Evolutionary conservation across 805 yeast species (phyloP).

Genomic region (Yamadazyma kitorensis): DNA sequence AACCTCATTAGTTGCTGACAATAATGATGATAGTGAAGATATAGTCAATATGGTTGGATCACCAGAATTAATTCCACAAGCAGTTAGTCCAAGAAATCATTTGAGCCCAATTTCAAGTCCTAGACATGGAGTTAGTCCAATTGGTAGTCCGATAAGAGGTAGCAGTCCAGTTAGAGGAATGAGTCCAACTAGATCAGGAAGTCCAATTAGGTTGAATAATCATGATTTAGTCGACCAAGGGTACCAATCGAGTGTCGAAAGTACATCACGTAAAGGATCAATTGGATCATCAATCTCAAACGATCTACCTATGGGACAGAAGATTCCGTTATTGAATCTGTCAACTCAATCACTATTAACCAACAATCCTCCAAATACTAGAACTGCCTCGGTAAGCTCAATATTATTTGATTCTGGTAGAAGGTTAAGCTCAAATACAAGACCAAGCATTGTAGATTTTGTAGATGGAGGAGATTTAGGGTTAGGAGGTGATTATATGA

Average conservation of each 20-base stretch:
- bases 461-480: constrained; percentile 25
- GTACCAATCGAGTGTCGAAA: constrained; percentile 11
- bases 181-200: constrained; percentile 1
- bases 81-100: constrained; percentile 10
- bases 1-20: too few species aligned
- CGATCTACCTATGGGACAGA: constrained; percentile 25
- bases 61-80: constrained; percentile 10
- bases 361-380: constrained; percentile 6
- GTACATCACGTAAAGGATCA: constrained; percentile 20
- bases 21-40: constrained; percentile 10
- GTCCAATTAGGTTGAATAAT: background rate
- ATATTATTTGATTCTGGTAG: constrained; percentile 20
- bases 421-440: constrained; percentile 16
- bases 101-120: constrained; percentile 10
- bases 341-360: constrained; percentile 22
- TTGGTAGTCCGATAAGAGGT: constrained; percentile 1
- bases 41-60: constrained; percentile 13
- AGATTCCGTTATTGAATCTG: constrained; percentile 26
- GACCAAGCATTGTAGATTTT: constrained; percentile 20
- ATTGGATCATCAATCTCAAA: constrained; percentile 17
- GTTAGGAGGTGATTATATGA: constrained; percentile 17
- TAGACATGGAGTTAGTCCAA: constrained; percentile 7
- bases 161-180: background rate
- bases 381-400: constrained; percentile 25
- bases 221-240: constrained; percentile 3